Evolutionary conservation across 352 stramenopile species (phyloP).

Genomic region (Albugo laibachii): DNA sequence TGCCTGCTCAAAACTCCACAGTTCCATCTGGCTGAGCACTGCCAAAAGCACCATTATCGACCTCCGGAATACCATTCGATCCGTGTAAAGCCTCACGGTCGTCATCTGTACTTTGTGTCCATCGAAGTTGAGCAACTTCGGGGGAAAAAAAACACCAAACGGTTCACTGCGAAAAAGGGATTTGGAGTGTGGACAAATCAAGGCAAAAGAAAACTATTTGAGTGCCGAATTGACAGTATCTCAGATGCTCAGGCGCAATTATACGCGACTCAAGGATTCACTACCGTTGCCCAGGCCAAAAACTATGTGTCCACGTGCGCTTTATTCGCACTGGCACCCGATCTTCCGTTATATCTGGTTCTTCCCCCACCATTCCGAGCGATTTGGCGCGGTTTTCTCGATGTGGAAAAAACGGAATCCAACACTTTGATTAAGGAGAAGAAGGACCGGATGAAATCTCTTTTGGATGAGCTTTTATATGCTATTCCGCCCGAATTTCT

Average conservation of each 20-base stretch:
- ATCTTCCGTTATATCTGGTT: constrained; percentile 75
- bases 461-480: constrained; percentile 28
- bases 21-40: constrained; percentile 77
- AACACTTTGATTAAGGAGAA: constrained; percentile 15
- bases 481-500: constrained; percentile 27
- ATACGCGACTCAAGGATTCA: constrained; percentile 12
- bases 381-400: constrained; percentile 69
- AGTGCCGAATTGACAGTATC: constrained; percentile 10
- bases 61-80: constrained; percentile 54
- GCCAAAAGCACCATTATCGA: constrained; percentile 67
- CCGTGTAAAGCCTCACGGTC: constrained; percentile 6
- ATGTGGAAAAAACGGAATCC: constrained; percentile 14
- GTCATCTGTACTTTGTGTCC: constrained; percentile 31
- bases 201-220: constrained; percentile 1
- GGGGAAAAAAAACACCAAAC: constrained; percentile 2
- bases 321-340: constrained; percentile 73
- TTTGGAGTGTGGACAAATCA: no score
- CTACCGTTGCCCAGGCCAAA: constrained; percentile 49
- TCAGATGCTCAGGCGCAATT: neutral
- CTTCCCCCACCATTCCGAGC: constrained; percentile 75
- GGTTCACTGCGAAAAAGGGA: no score
- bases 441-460: constrained; percentile 26
- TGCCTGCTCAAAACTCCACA: constrained; percentile 42
- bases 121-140: constrained; percentile 7
- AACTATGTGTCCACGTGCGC: constrained; percentile 58